Conservation (phyloP, 768 basidiomycete genomes). For the Auriscalpium vulgare region DNA sequence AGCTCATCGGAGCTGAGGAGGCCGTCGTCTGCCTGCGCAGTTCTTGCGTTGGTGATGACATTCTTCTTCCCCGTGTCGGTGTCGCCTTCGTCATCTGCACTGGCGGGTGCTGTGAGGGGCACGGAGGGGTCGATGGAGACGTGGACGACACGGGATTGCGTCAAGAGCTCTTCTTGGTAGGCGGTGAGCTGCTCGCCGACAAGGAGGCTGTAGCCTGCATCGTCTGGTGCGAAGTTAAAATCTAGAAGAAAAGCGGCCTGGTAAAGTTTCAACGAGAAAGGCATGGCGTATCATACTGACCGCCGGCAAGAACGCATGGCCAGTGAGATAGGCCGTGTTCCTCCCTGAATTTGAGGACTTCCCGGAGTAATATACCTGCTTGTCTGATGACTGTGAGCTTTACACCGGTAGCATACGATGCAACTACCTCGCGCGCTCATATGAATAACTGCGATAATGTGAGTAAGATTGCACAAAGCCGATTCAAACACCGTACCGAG, state of each 20-base stretch:
- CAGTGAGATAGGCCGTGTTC: constrained; percentile 40
- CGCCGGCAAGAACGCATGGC: constrained; percentile 82
- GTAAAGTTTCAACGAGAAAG: neutral
- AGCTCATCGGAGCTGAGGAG: constrained; percentile 58
- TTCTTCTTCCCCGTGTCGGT: constrained; percentile 31
- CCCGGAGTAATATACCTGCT: constrained; percentile 62
- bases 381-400: constrained; percentile 44
- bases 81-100: constrained; percentile 37
- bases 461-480: neutral
- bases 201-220: constrained; percentile 75
- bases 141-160: constrained; percentile 65
- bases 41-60: constrained; percentile 67
- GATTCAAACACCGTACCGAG: constrained; percentile 43
- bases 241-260: constrained; percentile 36
- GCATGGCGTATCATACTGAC: constrained; percentile 30
- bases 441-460: constrained; percentile 46
- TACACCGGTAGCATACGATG: neutral
- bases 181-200: constrained; percentile 50
- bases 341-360: constrained; percentile 48
- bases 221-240: constrained; percentile 83
- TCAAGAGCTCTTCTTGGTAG: constrained; percentile 44
- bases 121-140: constrained; percentile 58
- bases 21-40: constrained; percentile 52
- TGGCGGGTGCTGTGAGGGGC: constrained; percentile 17
- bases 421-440: constrained; percentile 69